Percentiles rank a stretch among this genome's conserved stretches.
Conservation (phyloP, 805 yeast species). For the Yarrowia osloensis region DNA sequence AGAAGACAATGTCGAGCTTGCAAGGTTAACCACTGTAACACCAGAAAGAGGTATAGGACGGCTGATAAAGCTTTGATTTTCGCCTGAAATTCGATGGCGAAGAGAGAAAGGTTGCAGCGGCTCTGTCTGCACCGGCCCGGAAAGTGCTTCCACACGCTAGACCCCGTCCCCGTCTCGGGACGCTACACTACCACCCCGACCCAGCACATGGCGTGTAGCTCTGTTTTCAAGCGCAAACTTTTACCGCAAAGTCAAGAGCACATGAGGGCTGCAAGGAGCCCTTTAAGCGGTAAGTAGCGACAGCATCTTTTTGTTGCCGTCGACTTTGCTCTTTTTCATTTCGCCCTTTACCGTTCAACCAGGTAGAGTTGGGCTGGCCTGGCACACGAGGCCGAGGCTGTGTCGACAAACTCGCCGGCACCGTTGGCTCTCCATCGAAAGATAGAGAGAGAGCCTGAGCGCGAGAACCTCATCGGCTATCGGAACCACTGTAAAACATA, state of each 20-base stretch:
- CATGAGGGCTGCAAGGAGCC: constrained; percentile 3
- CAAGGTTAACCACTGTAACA: neutral
- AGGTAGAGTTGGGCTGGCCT: constrained; percentile 6
- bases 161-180: no score
- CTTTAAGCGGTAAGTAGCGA: constrained; percentile 18
- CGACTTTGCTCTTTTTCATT: neutral
- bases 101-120: no score
- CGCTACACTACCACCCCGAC: neutral
- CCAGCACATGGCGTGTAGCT: neutral
- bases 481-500: neutral
- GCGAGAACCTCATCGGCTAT: neutral
- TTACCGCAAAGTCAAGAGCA: constrained; percentile 6
- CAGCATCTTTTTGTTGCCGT: neutral
- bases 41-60: constrained; percentile 3
- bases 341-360: neutral
- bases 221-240: constrained; percentile 24
- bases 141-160: no score
- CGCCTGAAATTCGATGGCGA: neutral
- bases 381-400: constrained; percentile 24
- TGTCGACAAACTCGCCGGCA: neutral
- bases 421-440: neutral
- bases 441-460: no score
- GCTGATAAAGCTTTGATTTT: neutral
- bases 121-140: no score
- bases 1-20: neutral